These are phyloP conservation scores for Rugonectria rugulosa DNA, from an alignment of 2,329 filamentous ascomycete species.

Conservation along the genomic window DNA sequence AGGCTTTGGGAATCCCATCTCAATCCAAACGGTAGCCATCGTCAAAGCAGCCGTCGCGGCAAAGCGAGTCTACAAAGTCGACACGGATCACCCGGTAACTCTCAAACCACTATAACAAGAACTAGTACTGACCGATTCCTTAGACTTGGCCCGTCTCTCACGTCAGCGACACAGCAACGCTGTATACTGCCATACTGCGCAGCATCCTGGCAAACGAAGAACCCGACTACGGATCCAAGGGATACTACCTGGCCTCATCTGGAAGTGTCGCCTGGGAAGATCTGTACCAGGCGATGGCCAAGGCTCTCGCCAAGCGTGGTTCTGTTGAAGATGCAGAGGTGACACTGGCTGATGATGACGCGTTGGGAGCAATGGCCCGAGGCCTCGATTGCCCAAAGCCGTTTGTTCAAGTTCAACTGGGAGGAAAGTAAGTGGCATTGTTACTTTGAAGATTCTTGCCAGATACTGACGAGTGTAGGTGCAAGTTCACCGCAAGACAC, in stretches of 20 bases:
- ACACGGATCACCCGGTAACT: slow-evolving; percentile 13
- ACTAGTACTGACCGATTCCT: neutral
- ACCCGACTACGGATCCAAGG: slow-evolving; percentile 50
- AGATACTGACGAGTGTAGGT: slow-evolving; percentile 49
- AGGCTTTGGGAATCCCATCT: slow-evolving; percentile 21
- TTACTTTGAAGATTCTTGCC: slow-evolving; percentile 47
- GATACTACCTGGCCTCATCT: slow-evolving; percentile 59
- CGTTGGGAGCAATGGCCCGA: slow-evolving; percentile 50
- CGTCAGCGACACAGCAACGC: slow-evolving; percentile 52
- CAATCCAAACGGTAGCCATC: slow-evolving; percentile 20
- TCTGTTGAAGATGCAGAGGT: slow-evolving; percentile 49
- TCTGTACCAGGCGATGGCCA: slow-evolving; percentile 55
- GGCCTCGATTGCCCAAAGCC: neutral
- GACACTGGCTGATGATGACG: slow-evolving; percentile 43
- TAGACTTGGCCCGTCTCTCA: slow-evolving; percentile 63
- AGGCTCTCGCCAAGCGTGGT: slow-evolving; percentile 47
- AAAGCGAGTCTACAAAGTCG: slow-evolving; percentile 12
- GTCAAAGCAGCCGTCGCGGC: slow-evolving; percentile 18
- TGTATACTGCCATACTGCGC: slow-evolving; percentile 56
- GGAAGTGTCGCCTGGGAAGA: slow-evolving; percentile 60
- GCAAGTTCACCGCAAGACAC: slow-evolving; percentile 48
- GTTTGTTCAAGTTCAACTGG: slow-evolving; percentile 6
- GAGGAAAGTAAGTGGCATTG: slow-evolving; percentile 6
- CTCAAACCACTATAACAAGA: no score
- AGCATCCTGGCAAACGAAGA: slow-evolving; percentile 51